These are phyloP conservation scores for Margaritispora aquatica DNA, from an alignment of 495 filamentous ascomycete species.

Conservation along the genomic window DNA sequence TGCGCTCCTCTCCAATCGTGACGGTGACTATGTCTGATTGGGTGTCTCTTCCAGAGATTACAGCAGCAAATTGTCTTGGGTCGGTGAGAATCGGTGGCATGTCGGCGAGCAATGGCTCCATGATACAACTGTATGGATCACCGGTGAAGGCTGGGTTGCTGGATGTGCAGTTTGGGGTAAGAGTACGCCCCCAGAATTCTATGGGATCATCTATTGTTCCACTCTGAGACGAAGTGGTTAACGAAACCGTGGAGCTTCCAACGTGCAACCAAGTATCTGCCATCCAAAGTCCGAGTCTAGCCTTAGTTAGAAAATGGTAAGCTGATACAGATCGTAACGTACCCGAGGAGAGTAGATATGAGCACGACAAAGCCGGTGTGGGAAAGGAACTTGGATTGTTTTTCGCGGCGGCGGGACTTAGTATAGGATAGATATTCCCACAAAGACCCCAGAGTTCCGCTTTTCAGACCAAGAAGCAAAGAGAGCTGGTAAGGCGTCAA, in stretches of 20 bases:
- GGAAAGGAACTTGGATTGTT: not conserved
- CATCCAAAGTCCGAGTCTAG: constrained; percentile 1
- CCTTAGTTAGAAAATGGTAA: not conserved
- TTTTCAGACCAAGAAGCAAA: not conserved
- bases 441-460: not conserved
- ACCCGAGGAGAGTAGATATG: not conserved
- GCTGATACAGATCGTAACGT: not conserved
- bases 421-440: not conserved
- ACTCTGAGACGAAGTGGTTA: not conserved
- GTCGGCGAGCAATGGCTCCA: not conserved
- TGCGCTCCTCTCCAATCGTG: not conserved
- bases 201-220: not conserved
- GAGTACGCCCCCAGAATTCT: not conserved
- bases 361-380: not conserved
- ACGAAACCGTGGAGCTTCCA: not conserved
- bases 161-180: not conserved
- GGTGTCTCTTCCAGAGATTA: not conserved
- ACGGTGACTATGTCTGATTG: not conserved
- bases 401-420: not conserved
- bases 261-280: constrained; percentile 2
- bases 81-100: not conserved
- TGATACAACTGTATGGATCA: not conserved
- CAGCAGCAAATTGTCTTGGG: not conserved
- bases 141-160: not conserved
- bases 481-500: not conserved